Percentiles rank a stretch among this genome's conserved stretches.
phyloP scores from a whole-genome alignment of 2,329 filamentous ascomycete species.

The Aspergillus spinulosporus region DNA sequence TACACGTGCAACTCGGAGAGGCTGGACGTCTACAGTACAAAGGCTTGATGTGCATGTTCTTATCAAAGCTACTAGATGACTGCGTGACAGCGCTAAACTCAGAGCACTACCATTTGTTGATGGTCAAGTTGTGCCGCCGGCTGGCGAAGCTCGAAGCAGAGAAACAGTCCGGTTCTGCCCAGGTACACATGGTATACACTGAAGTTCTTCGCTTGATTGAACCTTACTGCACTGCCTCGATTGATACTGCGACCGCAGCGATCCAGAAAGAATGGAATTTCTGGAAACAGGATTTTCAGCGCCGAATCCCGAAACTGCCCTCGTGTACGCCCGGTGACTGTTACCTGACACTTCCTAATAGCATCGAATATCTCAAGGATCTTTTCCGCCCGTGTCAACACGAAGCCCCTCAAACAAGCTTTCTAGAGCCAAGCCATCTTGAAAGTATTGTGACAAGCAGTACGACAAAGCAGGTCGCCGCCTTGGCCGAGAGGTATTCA shows the following conservation, averaged over 20 bases:
- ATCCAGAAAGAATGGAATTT: constrained; percentile 42
- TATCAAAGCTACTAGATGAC: constrained; percentile 52
- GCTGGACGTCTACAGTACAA: constrained; percentile 58
- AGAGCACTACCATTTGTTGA: constrained; percentile 45
- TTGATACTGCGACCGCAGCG: constrained; percentile 31
- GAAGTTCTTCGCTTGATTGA: constrained; percentile 19
- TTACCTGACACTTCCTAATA: constrained; percentile 45
- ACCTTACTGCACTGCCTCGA: constrained; percentile 29
- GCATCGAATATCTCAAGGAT: constrained; percentile 35
- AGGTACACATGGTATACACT: constrained; percentile 1
- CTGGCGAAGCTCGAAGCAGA: constrained; percentile 57
- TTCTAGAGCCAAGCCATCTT: not conserved
- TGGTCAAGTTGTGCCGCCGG: constrained; percentile 57
- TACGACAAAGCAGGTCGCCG: constrained; percentile 15
- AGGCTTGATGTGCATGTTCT: constrained; percentile 52
- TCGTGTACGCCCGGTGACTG: constrained; percentile 35
- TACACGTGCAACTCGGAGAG: constrained; percentile 44
- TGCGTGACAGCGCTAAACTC: constrained; percentile 27
- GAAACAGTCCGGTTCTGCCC: constrained; percentile 29
- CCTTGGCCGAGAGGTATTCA: constrained; percentile 15
- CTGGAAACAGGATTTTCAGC: constrained; percentile 42
- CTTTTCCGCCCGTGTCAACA: constrained; percentile 11
- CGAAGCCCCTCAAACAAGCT: not conserved
- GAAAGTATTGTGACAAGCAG: constrained; percentile 6
- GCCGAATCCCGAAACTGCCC: constrained; percentile 48